Percentiles rank a stretch among this genome's conserved stretches.
These are phyloP conservation scores for Plasmopara viticola DNA, from an alignment of 352 stramenopile genomes.

Conservation along the genomic window DNA sequence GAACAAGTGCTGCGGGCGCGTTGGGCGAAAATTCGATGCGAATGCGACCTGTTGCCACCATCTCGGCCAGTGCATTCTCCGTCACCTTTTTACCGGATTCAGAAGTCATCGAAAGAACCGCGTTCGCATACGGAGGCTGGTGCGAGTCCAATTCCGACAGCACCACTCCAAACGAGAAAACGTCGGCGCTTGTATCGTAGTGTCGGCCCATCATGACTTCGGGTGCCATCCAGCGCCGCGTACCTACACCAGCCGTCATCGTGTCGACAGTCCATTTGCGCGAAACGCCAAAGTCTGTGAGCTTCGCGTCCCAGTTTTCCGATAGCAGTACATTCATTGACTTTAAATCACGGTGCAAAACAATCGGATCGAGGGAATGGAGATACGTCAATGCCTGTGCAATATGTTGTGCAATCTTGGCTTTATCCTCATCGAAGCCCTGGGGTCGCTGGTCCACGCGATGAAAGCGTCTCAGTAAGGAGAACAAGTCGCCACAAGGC, in stretches of 20 bases:
- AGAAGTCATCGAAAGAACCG: conserved; percentile 20
- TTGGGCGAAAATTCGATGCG: conserved; percentile 26
- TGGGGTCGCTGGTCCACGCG: conserved; percentile 19
- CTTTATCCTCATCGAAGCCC: conserved; percentile 39
- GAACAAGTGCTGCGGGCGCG: conserved; percentile 12
- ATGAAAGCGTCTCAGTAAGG: conserved; percentile 30
- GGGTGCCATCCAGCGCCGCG: conserved; percentile 40
- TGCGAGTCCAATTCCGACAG: conserved; percentile 33
- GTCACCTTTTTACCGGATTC: conserved; percentile 22
- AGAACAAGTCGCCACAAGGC: conserved; percentile 37
- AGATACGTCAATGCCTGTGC: conserved; percentile 44
- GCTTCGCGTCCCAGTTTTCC: conserved; percentile 28
- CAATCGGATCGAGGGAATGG: conserved; percentile 34
- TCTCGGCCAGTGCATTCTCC: conserved; percentile 27
- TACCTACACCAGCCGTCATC: conserved; percentile 39
- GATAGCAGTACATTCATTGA: conserved; percentile 53
- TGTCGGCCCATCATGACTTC: conserved; percentile 45
- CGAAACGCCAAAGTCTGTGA: conserved; percentile 54
- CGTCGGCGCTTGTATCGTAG: conserved; percentile 37
- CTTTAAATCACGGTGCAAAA: conserved; percentile 54
- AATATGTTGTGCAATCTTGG: conserved; percentile 35
- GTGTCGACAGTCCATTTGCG: conserved; percentile 33
- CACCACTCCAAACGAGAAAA: conserved; percentile 36
- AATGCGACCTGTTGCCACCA: conserved; percentile 26
- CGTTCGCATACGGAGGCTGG: conserved; percentile 25